Base-by-base conservation (phyloP, 2,329 filamentous ascomycete species). In the Falciphora oryzae region DNA sequence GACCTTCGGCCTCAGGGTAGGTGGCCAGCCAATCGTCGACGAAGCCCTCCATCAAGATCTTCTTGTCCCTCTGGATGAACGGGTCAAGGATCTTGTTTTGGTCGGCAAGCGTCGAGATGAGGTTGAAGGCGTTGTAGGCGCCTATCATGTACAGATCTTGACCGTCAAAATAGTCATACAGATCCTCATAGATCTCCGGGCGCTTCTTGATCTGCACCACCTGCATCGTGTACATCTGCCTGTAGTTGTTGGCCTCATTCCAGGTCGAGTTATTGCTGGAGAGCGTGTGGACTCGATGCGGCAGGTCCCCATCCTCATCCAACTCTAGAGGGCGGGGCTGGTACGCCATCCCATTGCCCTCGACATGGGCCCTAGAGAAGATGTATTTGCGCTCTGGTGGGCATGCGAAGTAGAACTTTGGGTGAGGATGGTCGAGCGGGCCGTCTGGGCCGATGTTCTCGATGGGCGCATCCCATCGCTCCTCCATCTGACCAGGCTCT, bases 81-180 rank as follows among this genome's bases (percentile, higher is more conserved):
- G 59, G 58, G 13, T 66, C 59, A 50, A 70, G 62, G 11, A 29
- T 28, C 13, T 22, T 18, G 60, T 66, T 66, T 11, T 59, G 79
- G 22, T 74, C 72, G 57, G 69, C 71, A 1, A 83, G 69, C 11
- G 75, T 74, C 35, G 77, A 75, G 59, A 82, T 68, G 44, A 83
- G 74, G 31, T 78, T 79, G 77, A 77, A 81, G 16, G 84, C 72
- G 66, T 85, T 85, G 66, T 78, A 72, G 0, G 78, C 78, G 10
- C 82, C 82, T 16, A 77, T 73, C 50, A 74, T 61, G 70, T 81
- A 84, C 32, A 85, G 72, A 62, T 84, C 82, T 13, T 71, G 65
- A 1, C 76, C 74, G 67, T 84, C 82, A 61, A 81, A 85, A 67
- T 80, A 83, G 2, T 71, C 68, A 73, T 79, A 83, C 28, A 84